Percentiles rank a stretch among this genome's conserved stretches.
phyloP scores from a whole-genome alignment of 2,329 filamentous ascomycete species.

The Zasmidium angulare region DNA sequence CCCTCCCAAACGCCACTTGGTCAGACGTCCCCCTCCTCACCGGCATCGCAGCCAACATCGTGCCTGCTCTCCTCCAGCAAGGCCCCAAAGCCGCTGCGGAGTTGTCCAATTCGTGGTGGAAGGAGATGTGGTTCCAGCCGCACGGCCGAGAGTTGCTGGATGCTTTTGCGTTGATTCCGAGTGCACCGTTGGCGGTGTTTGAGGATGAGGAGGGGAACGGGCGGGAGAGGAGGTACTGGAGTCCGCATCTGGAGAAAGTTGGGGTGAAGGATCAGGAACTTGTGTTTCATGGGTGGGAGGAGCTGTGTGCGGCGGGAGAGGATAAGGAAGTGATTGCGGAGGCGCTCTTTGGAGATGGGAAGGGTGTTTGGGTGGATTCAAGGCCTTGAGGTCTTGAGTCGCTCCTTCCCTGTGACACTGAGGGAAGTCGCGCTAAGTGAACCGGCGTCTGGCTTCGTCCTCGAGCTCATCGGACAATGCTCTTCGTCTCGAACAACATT shows the following conservation, averaged over 20 bases:
- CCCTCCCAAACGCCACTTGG: slow-evolving; percentile 8
- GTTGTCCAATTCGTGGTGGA: slow-evolving; percentile 5
- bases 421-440: no score
- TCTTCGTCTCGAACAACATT: not conserved
- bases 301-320: slow-evolving; percentile 2
- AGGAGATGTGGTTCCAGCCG: slow-evolving; percentile 18
- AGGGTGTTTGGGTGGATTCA: slow-evolving; percentile 12
- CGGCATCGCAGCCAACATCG: not conserved
- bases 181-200: slow-evolving; percentile 7
- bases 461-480: no score
- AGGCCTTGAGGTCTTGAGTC: slow-evolving; percentile 5
- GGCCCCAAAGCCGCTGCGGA: not conserved
- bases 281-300: slow-evolving; percentile 5
- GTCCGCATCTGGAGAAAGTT: slow-evolving; percentile 6
- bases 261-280: slow-evolving; percentile 7
- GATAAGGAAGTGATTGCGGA: slow-evolving; percentile 2
- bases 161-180: slow-evolving; percentile 3
- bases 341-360: slow-evolving; percentile 11
- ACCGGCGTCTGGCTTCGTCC: no score
- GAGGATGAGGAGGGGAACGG: not conserved
- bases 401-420: not conserved
- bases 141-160: slow-evolving; percentile 14
- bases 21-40: slow-evolving; percentile 12
- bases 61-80: slow-evolving; percentile 14
- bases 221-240: slow-evolving; percentile 13